These are phyloP conservation scores for Arabidopsis thaliana DNA, from an alignment of 345 rosid genomes.

Conservation along the genomic window TAIR10.1 NC_003075.7:17095501-17096000, in stretches of 20 bases:
- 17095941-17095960: slow-evolving; percentile 78
- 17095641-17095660: slow-evolving; percentile 72
- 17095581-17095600: slow-evolving; percentile 78
- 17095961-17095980: slow-evolving; percentile 70
- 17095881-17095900: slow-evolving; percentile 62
- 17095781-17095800: slow-evolving; percentile 69
- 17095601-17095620: slow-evolving; percentile 84
- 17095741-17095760: slow-evolving; percentile 67
- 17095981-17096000: slow-evolving; percentile 65
- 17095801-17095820: slow-evolving; percentile 56
- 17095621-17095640: slow-evolving; percentile 64
- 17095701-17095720: slow-evolving; percentile 67
- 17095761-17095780: slow-evolving; percentile 63
- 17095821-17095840: slow-evolving; percentile 66
- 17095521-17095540: slow-evolving; percentile 68
- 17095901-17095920: slow-evolving; percentile 75
- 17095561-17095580: slow-evolving; percentile 75
- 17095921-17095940: slow-evolving; percentile 82
- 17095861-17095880: slow-evolving; percentile 54
- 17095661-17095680: slow-evolving; percentile 63
- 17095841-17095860: slow-evolving; percentile 65
- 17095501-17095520: slow-evolving; percentile 90
- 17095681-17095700: slow-evolving; percentile 60
- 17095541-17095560: slow-evolving; percentile 69
- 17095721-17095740: slow-evolving; percentile 60